A percentile compares a stretch with the other conserved stretches of the same genome.
Evolutionary conservation across 2,329 filamentous ascomycete species (phyloP).

Genomic region (Arachnopeziza araneosa): DNA sequence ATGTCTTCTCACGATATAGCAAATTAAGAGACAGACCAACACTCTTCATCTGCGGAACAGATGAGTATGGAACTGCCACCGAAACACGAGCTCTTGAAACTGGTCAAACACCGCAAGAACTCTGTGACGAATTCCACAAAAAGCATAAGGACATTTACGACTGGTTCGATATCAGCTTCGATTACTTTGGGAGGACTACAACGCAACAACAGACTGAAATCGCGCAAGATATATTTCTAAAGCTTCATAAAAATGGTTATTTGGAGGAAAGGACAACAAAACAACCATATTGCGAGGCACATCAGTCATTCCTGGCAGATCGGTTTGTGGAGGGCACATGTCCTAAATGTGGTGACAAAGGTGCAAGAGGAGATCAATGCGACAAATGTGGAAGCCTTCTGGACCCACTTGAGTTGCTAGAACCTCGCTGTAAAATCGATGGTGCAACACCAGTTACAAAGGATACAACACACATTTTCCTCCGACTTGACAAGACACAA

Average conservation of each 20-base stretch:
- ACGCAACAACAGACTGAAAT: slow-evolving; percentile 87
- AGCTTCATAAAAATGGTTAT: slow-evolving; percentile 83
- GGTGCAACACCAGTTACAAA: slow-evolving; percentile 72
- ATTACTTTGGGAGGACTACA: slow-evolving; percentile 90
- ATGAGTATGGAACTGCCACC: slow-evolving; percentile 94
- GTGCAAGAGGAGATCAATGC: slow-evolving; percentile 69
- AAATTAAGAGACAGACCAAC: slow-evolving; percentile 75
- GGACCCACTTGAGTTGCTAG: slow-evolving; percentile 61
- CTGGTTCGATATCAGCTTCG: slow-evolving; percentile 94
- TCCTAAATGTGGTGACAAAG: slow-evolving; percentile 65
- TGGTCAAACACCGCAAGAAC: slow-evolving; percentile 70
- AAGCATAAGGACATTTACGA: slow-evolving; percentile 89
- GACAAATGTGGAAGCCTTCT: slow-evolving; percentile 63
- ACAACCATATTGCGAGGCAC: slow-evolving; percentile 84
- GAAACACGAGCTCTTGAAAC: slow-evolving; percentile 94
- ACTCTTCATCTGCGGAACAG: slow-evolving; percentile 80
- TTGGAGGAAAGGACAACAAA: slow-evolving; percentile 81
- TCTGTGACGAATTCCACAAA: slow-evolving; percentile 89
- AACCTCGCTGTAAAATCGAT: slow-evolving; percentile 88
- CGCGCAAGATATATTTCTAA: slow-evolving; percentile 82
- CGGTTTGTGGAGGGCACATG: slow-evolving; percentile 79
- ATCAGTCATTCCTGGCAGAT: slow-evolving; percentile 75
- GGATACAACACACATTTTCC: slow-evolving; percentile 84
- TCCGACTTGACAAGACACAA: slow-evolving; percentile 81
- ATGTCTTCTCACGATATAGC: slow-evolving; percentile 79